Evolutionary conservation across 2,329 filamentous ascomycete species (phyloP), one percentile per base, ranked within the genome.

Genomic region (Colletotrichum simmondsii): DNA sequence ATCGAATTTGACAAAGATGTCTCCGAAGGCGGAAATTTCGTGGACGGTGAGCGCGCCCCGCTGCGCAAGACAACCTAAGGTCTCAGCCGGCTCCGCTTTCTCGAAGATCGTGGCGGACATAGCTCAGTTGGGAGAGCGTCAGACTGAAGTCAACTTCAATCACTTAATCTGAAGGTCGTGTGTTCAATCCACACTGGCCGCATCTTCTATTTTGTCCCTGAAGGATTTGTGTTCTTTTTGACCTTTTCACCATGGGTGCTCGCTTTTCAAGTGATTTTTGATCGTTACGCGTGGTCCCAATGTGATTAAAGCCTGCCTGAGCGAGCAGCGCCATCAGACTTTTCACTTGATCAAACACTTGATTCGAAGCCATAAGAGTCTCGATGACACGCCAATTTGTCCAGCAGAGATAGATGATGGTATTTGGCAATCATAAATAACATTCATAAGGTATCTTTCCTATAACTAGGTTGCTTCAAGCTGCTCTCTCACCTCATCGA

Each of bases 91-190:
- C 0, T 0, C 0, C 1, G 0, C 5, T 4, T 2, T 0, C 0
- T 46, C 32, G 60, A 69, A 56, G 42, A 60, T 30, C 4, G 53
- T 54, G 60, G 70, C 65, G 70, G 70, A 72, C 70, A 72, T 72
- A 72, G 70, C 70, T 72, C 70, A 72, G 70, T 72, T 72, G 70
- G 70, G 70, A 72, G 69, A 72, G 70, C 70, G 70, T 72, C 65
- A 72, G 70, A 72, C 65, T 72, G 70, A 72, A 72, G 70, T 72
- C 2, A 72, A 72, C 70, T 72, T 69, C 70, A 69, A n/a, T 69
- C 70, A 60, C 65, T 65, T 30, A 52, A 72, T 72, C 70, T 72
- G 70, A 72, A 72, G 70, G 69, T 68, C 66, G 62, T 65, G 62
- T 65, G 62, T 68, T 68, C 65, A 68, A 69, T 69, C 67, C 67